Conservation (phyloP, 2,329 filamentous ascomycete genomes). For the Aureobasidium sp. region DNA sequence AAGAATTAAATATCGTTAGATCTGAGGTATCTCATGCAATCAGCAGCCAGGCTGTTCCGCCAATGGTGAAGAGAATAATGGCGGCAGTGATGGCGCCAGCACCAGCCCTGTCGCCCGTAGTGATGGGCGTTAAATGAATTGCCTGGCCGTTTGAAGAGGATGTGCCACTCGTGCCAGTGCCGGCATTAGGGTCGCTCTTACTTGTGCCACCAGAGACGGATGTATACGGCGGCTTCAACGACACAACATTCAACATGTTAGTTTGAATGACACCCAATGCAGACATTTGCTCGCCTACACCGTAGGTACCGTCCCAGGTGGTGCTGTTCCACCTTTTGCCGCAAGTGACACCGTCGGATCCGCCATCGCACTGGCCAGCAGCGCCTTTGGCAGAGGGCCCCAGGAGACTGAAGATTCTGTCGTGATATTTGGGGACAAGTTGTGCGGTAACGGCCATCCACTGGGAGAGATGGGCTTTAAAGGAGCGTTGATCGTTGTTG, state of each 20-base stretch:
- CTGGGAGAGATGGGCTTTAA: conserved; percentile 61
- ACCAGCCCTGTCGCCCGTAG: conserved; percentile 56
- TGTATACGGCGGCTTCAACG: conserved; percentile 35
- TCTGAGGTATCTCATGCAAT: background rate
- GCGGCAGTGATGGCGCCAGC: conserved; percentile 59
- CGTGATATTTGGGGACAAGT: conserved; percentile 32
- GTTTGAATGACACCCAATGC: conserved; percentile 44
- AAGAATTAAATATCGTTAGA: background rate
- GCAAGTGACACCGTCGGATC: conserved; percentile 32
- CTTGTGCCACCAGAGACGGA: conserved; percentile 45
- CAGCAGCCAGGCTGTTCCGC: conserved; percentile 31
- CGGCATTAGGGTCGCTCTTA: conserved; percentile 37
- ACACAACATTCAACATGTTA: conserved; percentile 33
- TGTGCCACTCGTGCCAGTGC: conserved; percentile 29
- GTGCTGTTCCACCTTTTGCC: conserved; percentile 35
- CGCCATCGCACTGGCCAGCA: conserved; percentile 47
- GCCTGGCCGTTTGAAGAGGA: conserved; percentile 21
- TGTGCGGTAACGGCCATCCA: conserved; percentile 38
- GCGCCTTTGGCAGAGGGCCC: conserved; percentile 47
- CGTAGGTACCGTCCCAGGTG: conserved; percentile 37
- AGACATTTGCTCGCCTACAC: conserved; percentile 49
- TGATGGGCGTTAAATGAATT: conserved; percentile 30
- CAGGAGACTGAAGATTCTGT: conserved; percentile 41
- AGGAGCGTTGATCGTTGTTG: conserved; percentile 64
- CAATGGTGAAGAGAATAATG: conserved; percentile 49